A percentile compares a stretch with the other conserved stretches of the same genome.
These are phyloP conservation scores for Sphagnum magellanicum DNA, from an alignment of 228 moss, liverwort and hornwort genomes.

Conservation along the genomic window DNA sequence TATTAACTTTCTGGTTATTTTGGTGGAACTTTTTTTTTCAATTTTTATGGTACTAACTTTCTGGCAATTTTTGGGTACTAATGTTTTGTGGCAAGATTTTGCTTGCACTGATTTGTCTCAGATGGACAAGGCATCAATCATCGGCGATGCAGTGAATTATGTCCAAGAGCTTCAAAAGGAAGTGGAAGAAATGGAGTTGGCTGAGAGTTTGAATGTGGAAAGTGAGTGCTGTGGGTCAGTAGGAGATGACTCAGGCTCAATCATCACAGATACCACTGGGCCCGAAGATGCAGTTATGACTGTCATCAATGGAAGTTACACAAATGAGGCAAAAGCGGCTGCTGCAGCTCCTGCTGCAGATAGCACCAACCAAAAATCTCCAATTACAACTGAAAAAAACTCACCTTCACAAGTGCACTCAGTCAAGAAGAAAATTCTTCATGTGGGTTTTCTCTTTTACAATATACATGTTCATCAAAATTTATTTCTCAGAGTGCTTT, in stretches of 20 bases:
- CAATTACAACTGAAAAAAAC: constrained; percentile 11
- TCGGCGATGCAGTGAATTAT: constrained; percentile 82
- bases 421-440: constrained; percentile 45
- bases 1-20: too few relatives aligned
- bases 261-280: constrained; percentile 30
- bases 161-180: constrained; percentile 75
- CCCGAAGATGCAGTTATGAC: constrained; percentile 12
- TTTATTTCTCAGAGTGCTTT: too few relatives aligned
- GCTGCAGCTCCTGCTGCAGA: not conserved
- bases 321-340: constrained; percentile 16
- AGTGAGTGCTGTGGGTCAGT: constrained; percentile 6
- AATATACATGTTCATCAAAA: not conserved
- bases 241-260: constrained; percentile 42
- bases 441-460: constrained; percentile 22
- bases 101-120: constrained; percentile 3
- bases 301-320: constrained; percentile 14
- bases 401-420: constrained; percentile 11
- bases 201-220: constrained; percentile 56
- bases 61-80: not conserved
- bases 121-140: constrained; percentile 95
- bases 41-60: not conserved
- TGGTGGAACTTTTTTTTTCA: not conserved
- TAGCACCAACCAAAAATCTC: not conserved
- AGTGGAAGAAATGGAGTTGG: constrained; percentile 46
- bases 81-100: not conserved